phyloP scores from a whole-genome alignment of 129 eudicot species.

The Flaveria brownii region DNA sequence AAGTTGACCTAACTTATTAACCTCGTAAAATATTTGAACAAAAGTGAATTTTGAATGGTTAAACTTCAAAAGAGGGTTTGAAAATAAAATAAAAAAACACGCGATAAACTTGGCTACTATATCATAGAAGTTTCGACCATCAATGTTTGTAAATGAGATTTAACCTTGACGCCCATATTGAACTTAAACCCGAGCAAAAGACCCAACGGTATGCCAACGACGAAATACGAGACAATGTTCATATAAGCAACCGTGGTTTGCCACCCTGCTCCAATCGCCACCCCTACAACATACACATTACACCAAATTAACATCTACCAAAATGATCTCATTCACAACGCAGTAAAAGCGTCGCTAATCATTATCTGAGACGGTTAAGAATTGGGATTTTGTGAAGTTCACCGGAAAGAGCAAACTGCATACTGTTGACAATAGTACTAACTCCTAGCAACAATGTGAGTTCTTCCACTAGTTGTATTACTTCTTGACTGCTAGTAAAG shows the following conservation, averaged over 20 bases:
- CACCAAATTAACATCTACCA: not conserved
- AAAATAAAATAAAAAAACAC: not conserved
- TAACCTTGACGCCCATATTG: conserved; percentile 51
- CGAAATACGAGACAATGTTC: conserved; percentile 54
- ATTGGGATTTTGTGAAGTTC: not conserved
- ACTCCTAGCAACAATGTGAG: conserved; percentile 43
- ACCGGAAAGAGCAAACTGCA: conserved; percentile 37
- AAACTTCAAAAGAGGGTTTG: not conserved
- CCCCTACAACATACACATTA: conserved; percentile 41
- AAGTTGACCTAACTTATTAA: no score
- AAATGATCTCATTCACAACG: not conserved
- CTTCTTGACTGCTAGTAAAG: conserved; percentile 36
- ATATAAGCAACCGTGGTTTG: conserved; percentile 61
- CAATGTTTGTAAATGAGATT: not conserved
- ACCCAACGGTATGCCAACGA: conserved; percentile 59
- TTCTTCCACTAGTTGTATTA: conserved; percentile 38
- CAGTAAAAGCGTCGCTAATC: not conserved
- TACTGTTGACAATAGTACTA: conserved; percentile 25
- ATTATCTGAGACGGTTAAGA: not conserved
- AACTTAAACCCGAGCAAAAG: conserved; percentile 47
- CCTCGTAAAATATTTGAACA: no score
- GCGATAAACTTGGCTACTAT: not conserved
- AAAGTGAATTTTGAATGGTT: not conserved
- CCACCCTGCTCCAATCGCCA: conserved; percentile 91
- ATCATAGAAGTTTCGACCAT: not conserved